These are phyloP conservation scores for Metarhizium album DNA, from an alignment of 2,329 filamentous ascomycete species.

Conservation along the genomic window DNA sequence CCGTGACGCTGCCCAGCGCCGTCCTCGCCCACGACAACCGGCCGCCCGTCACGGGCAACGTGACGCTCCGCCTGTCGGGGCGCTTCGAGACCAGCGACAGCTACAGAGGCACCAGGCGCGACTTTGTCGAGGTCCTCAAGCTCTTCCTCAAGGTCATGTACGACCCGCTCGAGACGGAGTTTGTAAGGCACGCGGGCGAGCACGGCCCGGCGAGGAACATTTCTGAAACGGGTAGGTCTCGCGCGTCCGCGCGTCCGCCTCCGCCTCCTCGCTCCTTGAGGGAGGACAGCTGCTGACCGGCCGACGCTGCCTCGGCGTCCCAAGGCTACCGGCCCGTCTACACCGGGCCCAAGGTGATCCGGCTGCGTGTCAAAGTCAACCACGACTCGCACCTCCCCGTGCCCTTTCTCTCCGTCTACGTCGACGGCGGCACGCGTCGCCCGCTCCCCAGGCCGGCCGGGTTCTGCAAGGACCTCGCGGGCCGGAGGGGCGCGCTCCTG, in stretches of 20 bases:
- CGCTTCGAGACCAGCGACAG: neutral
- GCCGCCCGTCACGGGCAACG: neutral
- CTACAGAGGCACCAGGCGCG: neutral
- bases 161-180: neutral
- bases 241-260: no score
- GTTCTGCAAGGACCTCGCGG: neutral
- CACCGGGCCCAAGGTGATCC: neutral
- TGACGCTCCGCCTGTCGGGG: neutral
- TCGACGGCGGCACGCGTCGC: neutral
- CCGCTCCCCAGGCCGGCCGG: neutral
- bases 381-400: neutral
- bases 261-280: no score
- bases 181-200: neutral
- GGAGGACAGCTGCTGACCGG: no score
- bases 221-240: neutral
- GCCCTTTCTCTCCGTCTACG: neutral
- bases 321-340: neutral
- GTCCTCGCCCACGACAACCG: neutral
- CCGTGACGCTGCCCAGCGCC: neutral
- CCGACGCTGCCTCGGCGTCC: no score
- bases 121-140: neutral
- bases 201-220: neutral
- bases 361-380: neutral
- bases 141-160: neutral
- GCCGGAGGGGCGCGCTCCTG: neutral